These are phyloP conservation scores for Gymnopilus junonius DNA, from an alignment of 768 basidiomycete species.

Conservation along the genomic window DNA sequence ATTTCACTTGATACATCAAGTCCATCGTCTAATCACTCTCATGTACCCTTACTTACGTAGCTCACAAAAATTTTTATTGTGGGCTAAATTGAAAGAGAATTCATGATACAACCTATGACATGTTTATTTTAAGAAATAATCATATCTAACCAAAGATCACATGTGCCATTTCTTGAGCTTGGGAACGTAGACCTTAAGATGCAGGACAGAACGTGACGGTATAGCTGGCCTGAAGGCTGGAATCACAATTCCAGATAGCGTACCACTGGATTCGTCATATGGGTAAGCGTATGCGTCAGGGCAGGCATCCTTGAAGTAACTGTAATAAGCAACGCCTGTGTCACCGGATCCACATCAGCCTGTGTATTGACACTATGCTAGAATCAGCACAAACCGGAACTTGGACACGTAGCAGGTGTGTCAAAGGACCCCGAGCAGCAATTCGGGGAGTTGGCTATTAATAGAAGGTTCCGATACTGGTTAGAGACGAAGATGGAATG, in stretches of 20 bases:
- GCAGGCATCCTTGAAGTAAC: slow-evolving; percentile 47
- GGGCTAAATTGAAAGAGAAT: too few species aligned
- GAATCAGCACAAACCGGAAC: slow-evolving; percentile 34
- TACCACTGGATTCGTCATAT: slow-evolving; percentile 54
- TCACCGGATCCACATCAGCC: background rate
- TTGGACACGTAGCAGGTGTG: slow-evolving; percentile 60
- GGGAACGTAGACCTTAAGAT: background rate
- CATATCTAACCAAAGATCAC: too few species aligned
- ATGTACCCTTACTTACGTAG: too few species aligned
- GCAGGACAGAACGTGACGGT: slow-evolving; percentile 54
- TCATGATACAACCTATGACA: too few species aligned
- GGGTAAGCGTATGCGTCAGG: slow-evolving; percentile 58
- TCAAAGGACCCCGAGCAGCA: slow-evolving; percentile 64
- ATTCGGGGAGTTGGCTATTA: slow-evolving; percentile 57
- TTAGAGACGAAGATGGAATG: background rate
- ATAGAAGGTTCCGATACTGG: background rate
- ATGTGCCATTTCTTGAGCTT: background rate
- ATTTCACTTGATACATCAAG: too few species aligned
- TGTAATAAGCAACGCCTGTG: slow-evolving; percentile 38
- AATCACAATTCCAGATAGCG: slow-evolving; percentile 59
- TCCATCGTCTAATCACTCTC: too few species aligned
- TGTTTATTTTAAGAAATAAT: too few species aligned
- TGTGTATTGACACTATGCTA: slow-evolving; percentile 33
- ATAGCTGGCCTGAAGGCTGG: slow-evolving; percentile 45
- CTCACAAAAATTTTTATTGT: too few species aligned